Evolutionary conservation across 2,329 filamentous ascomycete genomes (phyloP).

Genomic region (Fusarium pininemorale): DNA sequence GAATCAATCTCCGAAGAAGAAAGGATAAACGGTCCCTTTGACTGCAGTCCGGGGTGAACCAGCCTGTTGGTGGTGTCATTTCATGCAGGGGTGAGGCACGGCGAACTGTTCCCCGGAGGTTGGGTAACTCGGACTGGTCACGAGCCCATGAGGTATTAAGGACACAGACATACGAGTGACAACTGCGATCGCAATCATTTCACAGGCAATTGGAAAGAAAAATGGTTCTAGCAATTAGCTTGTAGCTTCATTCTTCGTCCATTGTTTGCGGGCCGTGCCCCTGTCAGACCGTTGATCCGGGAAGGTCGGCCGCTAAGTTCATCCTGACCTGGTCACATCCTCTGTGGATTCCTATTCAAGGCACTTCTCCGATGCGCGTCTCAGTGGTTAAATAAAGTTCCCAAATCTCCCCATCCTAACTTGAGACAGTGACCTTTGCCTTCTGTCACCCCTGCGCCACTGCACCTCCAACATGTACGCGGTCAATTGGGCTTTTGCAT

Average conservation of each 20-base stretch:
- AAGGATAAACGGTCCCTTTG: neutral
- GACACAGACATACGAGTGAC: fast-evolving
- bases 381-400: neutral
- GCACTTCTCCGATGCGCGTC: neutral
- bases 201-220: fast-evolving
- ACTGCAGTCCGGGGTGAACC: neutral
- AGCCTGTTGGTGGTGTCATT: neutral
- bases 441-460: neutral
- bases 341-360: neutral
- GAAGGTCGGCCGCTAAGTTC: neutral
- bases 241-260: neutral
- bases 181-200: fast-evolving
- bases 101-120: neutral
- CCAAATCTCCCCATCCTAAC: neutral
- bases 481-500: neutral
- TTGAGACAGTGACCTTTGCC: neutral
- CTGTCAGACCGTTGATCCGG: neutral
- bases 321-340: neutral
- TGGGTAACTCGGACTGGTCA: neutral
- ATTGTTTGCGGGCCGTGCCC: neutral
- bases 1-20: neutral
- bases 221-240: fast-evolving
- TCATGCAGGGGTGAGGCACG: neutral
- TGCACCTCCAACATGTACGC: conserved; percentile 10
- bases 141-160: fast-evolving